These are phyloP conservation scores for Kazachstania africana DNA, from an alignment of 805 yeast genomes.

Conservation along the genomic window DNA sequence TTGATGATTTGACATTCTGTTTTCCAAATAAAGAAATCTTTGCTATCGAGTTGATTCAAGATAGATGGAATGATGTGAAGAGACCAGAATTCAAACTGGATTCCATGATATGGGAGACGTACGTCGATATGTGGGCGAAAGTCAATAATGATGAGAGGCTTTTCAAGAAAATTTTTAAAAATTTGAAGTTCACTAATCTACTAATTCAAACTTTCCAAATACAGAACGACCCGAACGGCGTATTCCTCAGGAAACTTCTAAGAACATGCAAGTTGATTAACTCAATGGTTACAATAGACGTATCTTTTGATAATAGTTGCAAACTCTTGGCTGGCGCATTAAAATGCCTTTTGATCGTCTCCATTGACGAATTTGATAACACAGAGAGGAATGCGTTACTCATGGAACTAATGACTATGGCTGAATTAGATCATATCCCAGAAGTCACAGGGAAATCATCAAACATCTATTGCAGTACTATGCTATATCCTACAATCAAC, in stretches of 20 bases:
- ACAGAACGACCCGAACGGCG: neutral
- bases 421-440: slow-evolving; percentile 10
- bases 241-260: slow-evolving; percentile 8
- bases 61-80: slow-evolving; percentile 43
- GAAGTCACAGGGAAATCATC: slow-evolving; percentile 13
- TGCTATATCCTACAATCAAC: slow-evolving; percentile 14
- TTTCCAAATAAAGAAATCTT: slow-evolving; percentile 48
- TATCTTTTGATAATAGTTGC: slow-evolving; percentile 16
- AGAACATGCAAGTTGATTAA: slow-evolving; percentile 14
- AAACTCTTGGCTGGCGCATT: slow-evolving; percentile 14
- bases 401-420: slow-evolving; percentile 11
- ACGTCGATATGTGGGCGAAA: slow-evolving; percentile 30
- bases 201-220: slow-evolving; percentile 12
- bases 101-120: slow-evolving; percentile 39
- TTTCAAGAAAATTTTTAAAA: slow-evolving; percentile 33
- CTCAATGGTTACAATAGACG: slow-evolving; percentile 15
- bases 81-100: slow-evolving; percentile 33
- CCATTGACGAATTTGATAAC: neutral
- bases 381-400: slow-evolving; percentile 6
- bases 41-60: slow-evolving; percentile 47
- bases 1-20: slow-evolving; percentile 30
- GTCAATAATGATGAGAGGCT: slow-evolving; percentile 16
- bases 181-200: slow-evolving; percentile 29
- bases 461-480: slow-evolving; percentile 9
- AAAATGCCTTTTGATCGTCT: slow-evolving; percentile 4